Percentiles rank a stretch among this genome's conserved stretches.
Evolutionary conservation across 805 yeast species (phyloP).

Genomic region (Wickerhamomyces queroliae): DNA sequence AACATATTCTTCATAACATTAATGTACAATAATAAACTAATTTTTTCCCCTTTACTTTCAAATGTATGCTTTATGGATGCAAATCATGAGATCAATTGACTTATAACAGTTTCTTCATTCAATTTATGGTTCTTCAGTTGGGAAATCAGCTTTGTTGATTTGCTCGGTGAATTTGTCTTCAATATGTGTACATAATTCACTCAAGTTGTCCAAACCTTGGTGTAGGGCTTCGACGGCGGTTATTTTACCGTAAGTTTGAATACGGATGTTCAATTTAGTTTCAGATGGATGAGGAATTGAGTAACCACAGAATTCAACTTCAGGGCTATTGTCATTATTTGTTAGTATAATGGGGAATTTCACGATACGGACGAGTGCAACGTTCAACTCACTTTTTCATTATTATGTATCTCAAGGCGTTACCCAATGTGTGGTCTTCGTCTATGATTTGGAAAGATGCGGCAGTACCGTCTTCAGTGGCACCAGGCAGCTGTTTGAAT

Average conservation of each 20-base stretch:
- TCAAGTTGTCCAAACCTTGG: conserved; percentile 82
- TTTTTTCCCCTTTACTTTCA: too few species aligned
- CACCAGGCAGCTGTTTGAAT: conserved; percentile 56
- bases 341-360: conserved; percentile 1
- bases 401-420: conserved; percentile 86
- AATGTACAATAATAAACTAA: not conserved
- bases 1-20: not conserved
- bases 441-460: conserved; percentile 90
- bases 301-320: conserved; percentile 97
- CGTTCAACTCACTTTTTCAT: conserved; percentile 62
- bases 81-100: not conserved
- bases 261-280: conserved; percentile 79
- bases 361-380: not conserved
- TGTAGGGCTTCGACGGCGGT: conserved; percentile 92
- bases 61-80: not conserved
- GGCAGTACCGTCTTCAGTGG: conserved; percentile 88
- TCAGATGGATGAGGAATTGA: conserved; percentile 98
- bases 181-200: conserved; percentile 75
- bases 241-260: conserved; percentile 82
- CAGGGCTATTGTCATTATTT: conserved; percentile 44
- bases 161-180: conserved; percentile 73
- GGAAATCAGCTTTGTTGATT: conserved; percentile 49
- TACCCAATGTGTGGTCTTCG: conserved; percentile 96
- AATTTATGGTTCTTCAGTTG: conserved; percentile 41
- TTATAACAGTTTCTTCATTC: too few species aligned